A percentile compares a stretch with the other conserved stretches of the same genome.
phyloP scores from a whole-genome alignment of 257 asterid species.

The Fraxinus excelsior region DNA sequence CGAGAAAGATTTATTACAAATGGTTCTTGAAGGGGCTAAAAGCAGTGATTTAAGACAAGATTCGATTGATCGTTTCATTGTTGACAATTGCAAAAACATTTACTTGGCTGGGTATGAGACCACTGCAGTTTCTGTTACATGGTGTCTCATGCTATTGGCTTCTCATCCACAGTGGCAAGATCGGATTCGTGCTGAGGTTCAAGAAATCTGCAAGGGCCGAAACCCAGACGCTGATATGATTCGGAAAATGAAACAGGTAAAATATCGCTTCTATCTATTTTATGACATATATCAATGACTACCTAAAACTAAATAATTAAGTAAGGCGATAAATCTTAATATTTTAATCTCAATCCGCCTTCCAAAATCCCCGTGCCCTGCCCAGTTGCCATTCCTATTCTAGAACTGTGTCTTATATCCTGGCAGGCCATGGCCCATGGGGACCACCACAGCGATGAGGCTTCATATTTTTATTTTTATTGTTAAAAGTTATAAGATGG shows the following conservation, averaged over 20 bases:
- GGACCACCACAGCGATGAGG: no score
- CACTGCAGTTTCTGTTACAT: slow-evolving; percentile 57
- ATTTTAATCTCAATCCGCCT: no score
- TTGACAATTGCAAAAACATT: slow-evolving; percentile 65
- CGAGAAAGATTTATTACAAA: slow-evolving; percentile 54
- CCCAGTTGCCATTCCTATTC: no score
- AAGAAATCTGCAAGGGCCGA: slow-evolving; percentile 39
- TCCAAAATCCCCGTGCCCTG: no score
- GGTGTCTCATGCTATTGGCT: slow-evolving; percentile 68
- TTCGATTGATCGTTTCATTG: slow-evolving; percentile 45
- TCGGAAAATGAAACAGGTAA: slow-evolving; percentile 56
- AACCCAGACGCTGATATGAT: slow-evolving; percentile 47
- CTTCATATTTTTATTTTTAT: no score
- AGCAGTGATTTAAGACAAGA: slow-evolving; percentile 34
- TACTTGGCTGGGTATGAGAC: slow-evolving; percentile 75
- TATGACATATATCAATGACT: no score
- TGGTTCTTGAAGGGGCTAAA: slow-evolving; percentile 52
- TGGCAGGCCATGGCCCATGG: no score
- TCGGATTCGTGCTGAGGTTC: slow-evolving; percentile 43
- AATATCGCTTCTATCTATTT: no score
- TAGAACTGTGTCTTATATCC: no score
- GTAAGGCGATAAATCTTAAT: no score
- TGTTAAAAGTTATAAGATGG: no score
- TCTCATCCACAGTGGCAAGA: slow-evolving; percentile 57
- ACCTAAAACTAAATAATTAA: no score